Evolutionary conservation across 2,329 filamentous ascomycete genomes (phyloP).

Genomic region (Lachnellula cervina): DNA sequence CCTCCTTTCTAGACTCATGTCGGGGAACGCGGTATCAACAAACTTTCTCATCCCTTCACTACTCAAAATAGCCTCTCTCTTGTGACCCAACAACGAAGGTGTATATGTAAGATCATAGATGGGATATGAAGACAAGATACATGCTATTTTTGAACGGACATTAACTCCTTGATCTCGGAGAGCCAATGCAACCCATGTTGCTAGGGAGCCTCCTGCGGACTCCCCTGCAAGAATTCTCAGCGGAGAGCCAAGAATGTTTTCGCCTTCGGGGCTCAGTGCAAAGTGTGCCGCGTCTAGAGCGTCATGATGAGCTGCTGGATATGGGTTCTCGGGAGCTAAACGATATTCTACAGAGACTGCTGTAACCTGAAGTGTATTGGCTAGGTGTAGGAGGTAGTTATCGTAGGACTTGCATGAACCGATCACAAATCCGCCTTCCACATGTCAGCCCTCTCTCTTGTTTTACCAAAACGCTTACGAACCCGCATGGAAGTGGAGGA

Average conservation of each 20-base stretch:
- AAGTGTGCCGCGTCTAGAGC: conserved; percentile 49
- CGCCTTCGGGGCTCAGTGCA: conserved; percentile 41
- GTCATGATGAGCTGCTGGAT: conserved; percentile 1
- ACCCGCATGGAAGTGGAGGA: too few species aligned
- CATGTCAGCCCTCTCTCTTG: too few species aligned
- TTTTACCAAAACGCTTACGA: too few species aligned
- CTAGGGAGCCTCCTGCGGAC: conserved; percentile 45
- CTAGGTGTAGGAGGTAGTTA: conserved; percentile 38
- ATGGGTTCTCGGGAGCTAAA: conserved; percentile 7
- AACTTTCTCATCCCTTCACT: conserved; percentile 35
- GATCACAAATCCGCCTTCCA: too few species aligned
- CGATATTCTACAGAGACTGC: conserved; percentile 36
- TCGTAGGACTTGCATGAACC: too few species aligned
- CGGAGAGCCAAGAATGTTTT: conserved; percentile 35
- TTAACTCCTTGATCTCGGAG: conserved; percentile 32
- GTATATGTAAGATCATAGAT: conserved; percentile 43
- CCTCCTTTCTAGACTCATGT: conserved; percentile 5
- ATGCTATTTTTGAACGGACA: conserved; percentile 33
- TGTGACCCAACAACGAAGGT: conserved; percentile 33
- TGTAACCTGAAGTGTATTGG: conserved; percentile 41
- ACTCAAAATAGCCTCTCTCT: conserved; percentile 36
- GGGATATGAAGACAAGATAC: conserved; percentile 46
- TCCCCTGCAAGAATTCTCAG: conserved; percentile 39
- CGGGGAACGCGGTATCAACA: too few species aligned
- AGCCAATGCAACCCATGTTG: conserved; percentile 40